phyloP scores from a whole-genome alignment of 495 filamentous ascomycete genomes.

The Trichoderma virens region DNA sequence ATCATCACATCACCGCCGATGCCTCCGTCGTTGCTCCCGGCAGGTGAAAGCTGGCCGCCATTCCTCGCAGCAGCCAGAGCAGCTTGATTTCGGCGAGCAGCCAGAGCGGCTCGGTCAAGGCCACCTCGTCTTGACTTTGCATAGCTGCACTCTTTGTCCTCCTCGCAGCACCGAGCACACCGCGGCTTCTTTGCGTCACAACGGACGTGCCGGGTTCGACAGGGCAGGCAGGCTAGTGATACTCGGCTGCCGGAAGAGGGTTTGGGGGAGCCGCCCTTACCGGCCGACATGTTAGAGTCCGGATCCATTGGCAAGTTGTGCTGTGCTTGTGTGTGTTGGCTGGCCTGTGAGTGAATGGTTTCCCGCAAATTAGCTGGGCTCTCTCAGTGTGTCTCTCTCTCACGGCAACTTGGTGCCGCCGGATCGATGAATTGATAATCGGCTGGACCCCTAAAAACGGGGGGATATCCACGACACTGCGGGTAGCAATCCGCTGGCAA shows the following conservation, averaged over 20 bases:
- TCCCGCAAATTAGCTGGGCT: too few relatives aligned
- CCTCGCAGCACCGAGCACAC: conserved; percentile 35
- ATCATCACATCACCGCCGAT: conserved; percentile 31
- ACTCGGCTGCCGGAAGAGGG: conserved; percentile 24
- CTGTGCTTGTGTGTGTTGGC: too few relatives aligned
- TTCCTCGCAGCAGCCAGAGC: conserved; percentile 10
- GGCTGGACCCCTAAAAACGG: too few relatives aligned
- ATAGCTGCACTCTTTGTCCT: conserved; percentile 39
- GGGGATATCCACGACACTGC: too few relatives aligned
- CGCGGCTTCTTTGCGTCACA: conserved; percentile 44
- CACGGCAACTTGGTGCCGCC: background rate
- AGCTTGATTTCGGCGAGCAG: conserved; percentile 18
- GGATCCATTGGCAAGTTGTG: too few relatives aligned
- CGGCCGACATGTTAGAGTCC: background rate
- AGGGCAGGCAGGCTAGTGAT: conserved; percentile 48
- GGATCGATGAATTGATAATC: background rate
- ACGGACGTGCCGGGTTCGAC: conserved; percentile 48
- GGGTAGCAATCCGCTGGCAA: too few relatives aligned
- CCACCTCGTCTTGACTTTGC: conserved; percentile 33
- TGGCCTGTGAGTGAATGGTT: background rate
- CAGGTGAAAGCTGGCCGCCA: conserved; percentile 14
- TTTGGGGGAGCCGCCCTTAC: background rate
- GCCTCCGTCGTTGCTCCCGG: conserved; percentile 24
- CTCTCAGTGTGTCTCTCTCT: too few relatives aligned
- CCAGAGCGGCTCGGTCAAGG: conserved; percentile 22